Base-by-base conservation (phyloP, 225 moss, liverwort and hornwort genomes). In the Bryoerythrophyllum caledonicum region DNA sequence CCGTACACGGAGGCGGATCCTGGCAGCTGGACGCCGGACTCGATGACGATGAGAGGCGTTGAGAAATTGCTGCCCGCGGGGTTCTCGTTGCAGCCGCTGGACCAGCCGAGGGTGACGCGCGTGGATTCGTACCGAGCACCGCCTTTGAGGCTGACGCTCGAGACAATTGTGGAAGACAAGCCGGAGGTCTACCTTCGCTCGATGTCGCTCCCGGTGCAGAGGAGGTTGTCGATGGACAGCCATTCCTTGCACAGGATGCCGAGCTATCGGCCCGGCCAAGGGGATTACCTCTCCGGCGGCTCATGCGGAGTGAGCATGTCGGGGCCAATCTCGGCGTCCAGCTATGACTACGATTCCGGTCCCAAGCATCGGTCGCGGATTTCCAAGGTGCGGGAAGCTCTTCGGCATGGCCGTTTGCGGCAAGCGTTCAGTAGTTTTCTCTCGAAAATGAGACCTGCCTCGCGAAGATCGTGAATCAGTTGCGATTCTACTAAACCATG, bases 101-200 rank as follows among this genome's bases (percentile, higher is more conserved):
- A 82, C 0, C 77, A 77, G 56, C 77, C 71, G 67, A 77, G 74
- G 40, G 26, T 87, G 77, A 37, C 44, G n/a, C 81, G 80, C 67
- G 74, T 80, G 62, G 87, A 84, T 0, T 82, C 87, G 0, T 79
- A 84, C 71, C 71, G 84, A 5, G 82, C 80, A 10, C 87, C 84
- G 30, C 82, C 84, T 5, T 32, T 87, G 79, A 76, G 55, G 38
- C 5, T 68, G 60, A 84, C 82, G 0, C 76, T 87, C 0, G 87
- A 84, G 26, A 87, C 87, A 19, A 87, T 87, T 11, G 71, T 77
- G 64, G 87, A 87, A 48, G 87, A 87, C 16, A 83, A 84, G 68
- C 71, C 82, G 43, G 75, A 26, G 3, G 16, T 13, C 9, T 69
- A 74, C 38, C 79, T 82, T 68, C 74, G 87, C 19, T 87, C 87